A percentile compares a stretch with the other conserved stretches of the same genome.
Evolutionary conservation across 2,329 filamentous ascomycete species (phyloP).

Genomic region (Sporothrix brasiliensis): DNA sequence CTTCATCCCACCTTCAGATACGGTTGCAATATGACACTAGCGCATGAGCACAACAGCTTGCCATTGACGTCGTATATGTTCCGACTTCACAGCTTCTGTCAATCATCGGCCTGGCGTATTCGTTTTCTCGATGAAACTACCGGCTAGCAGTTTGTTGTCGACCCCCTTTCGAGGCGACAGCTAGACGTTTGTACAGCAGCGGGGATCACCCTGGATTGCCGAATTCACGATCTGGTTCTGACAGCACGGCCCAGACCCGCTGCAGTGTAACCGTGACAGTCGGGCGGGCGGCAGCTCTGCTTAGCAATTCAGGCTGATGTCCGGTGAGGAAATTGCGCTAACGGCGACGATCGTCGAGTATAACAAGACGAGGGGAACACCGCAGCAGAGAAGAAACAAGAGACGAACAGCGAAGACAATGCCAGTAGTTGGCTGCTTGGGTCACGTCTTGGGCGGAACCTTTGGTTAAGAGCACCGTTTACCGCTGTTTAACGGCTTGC

Average conservation of each 20-base stretch:
- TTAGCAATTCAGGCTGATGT: conserved; percentile 16
- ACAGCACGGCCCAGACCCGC: background rate
- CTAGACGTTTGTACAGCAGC: too few species aligned
- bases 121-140: background rate
- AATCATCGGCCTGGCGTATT: background rate
- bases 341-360: background rate
- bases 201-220: too few species aligned
- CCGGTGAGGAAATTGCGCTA: background rate
- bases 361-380: background rate
- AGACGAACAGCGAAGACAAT: background rate
- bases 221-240: background rate
- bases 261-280: conserved; percentile 5
- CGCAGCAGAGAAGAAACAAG: background rate
- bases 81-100: background rate
- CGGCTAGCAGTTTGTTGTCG: background rate
- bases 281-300: background rate
- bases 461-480: background rate
- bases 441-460: too few species aligned
- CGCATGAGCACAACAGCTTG: background rate
- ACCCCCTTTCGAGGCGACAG: too few species aligned
- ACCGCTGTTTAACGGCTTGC: background rate
- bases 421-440: too few species aligned
- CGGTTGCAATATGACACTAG: background rate
- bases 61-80: background rate
- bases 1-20: background rate